Evolutionary conservation across 257 asterid species (phyloP).

Genomic region (Vinca minor): DNA sequence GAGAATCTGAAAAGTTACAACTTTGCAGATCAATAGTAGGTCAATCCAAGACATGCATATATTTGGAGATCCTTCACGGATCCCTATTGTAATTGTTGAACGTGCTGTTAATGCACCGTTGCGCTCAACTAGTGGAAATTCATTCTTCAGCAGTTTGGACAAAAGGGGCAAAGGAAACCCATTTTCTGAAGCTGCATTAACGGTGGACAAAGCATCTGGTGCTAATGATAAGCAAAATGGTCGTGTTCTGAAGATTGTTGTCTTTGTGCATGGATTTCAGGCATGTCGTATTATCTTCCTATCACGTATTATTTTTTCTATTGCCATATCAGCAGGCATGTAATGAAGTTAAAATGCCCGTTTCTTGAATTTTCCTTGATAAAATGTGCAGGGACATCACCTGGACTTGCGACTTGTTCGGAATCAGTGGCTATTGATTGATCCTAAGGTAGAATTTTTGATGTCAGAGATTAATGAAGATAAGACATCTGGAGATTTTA

Average conservation of each 20-base stretch:
- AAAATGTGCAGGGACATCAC: constrained; percentile 81
- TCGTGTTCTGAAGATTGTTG: constrained; percentile 77
- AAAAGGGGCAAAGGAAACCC: constrained; percentile 36
- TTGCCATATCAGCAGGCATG: neutral
- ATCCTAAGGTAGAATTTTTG: constrained; percentile 77
- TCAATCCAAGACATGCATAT: constrained; percentile 87
- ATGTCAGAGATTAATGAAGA: constrained; percentile 95
- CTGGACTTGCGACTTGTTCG: constrained; percentile 83
- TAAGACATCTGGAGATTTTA: constrained; percentile 88
- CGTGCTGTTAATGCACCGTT: constrained; percentile 67
- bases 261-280: constrained; percentile 97
- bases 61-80: constrained; percentile 84
- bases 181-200: constrained; percentile 29
- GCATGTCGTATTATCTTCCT: constrained; percentile 34
- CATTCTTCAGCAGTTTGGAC: constrained; percentile 40
- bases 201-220: constrained; percentile 36
- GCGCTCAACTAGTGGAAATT: constrained; percentile 59
- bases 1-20: constrained; percentile 17
- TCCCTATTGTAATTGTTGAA: constrained; percentile 82
- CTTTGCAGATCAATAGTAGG: constrained; percentile 78
- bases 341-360: neutral
- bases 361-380: neutral
- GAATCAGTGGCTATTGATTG: constrained; percentile 93
- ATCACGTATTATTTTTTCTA: no score
- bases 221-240: constrained; percentile 49